phyloP scores from a whole-genome alignment of 164 flowering plant species.

The Houttuynia cordata region DNA sequence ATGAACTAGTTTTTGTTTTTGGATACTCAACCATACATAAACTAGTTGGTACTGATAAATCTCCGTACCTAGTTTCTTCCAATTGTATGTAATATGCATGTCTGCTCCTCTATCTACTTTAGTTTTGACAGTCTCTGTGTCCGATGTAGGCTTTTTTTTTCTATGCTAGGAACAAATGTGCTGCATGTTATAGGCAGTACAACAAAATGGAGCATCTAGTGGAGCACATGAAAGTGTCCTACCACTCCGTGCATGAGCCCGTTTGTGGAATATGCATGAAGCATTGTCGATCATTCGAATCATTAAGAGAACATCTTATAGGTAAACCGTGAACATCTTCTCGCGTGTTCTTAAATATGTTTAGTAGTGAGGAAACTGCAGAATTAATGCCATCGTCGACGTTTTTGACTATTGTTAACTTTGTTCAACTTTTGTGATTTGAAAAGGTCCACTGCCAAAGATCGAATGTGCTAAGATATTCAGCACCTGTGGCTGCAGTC shows the following conservation, averaged over 20 bases:
- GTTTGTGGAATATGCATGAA: slow-evolving; percentile 73
- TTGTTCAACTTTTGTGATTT: too few relatives aligned
- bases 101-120: too few relatives aligned
- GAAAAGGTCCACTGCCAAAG: slow-evolving; percentile 75
- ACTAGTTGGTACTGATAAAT: background rate
- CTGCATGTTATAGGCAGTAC: slow-evolving; percentile 84
- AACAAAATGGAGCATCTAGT: slow-evolving; percentile 79
- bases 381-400: too few relatives aligned
- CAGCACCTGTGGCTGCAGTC: slow-evolving; percentile 52
- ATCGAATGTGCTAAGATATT: slow-evolving; percentile 68
- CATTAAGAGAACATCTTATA: slow-evolving; percentile 59
- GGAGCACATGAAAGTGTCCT: slow-evolving; percentile 81
- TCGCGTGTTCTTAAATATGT: too few relatives aligned
- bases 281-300: slow-evolving; percentile 79
- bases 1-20: background rate
- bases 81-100: too few relatives aligned
- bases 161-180: slow-evolving; percentile 73
- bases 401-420: too few relatives aligned
- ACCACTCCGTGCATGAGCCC: slow-evolving; percentile 88
- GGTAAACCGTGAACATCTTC: background rate
- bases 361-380: too few relatives aligned
- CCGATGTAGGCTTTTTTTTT: background rate
- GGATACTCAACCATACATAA: background rate
- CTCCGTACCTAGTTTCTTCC: background rate
- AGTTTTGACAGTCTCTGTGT: background rate